Conservation (phyloP, 2,329 filamentous ascomycete species). For the Fusarium subtropicale region DNA sequence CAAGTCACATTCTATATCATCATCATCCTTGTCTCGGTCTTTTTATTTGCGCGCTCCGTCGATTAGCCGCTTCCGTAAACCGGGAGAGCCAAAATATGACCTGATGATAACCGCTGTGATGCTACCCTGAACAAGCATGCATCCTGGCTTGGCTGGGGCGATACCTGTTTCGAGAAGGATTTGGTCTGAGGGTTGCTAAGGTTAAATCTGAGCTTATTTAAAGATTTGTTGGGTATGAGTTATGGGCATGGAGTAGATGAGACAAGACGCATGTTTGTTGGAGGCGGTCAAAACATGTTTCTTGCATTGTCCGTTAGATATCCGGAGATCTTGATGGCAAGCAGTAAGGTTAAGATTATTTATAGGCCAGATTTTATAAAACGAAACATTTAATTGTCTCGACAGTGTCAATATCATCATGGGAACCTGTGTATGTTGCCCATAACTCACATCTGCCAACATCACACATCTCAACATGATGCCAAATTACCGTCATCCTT, state of each 20-base stretch:
- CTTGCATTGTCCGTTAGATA: neutral
- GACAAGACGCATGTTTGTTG: neutral
- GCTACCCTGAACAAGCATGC: neutral
- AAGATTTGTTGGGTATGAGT: neutral
- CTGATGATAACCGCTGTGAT: neutral
- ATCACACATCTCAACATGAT: neutral
- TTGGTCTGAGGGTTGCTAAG: neutral
- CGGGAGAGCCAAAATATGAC: neutral
- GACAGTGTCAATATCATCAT: no score
- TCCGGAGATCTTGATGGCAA: neutral
- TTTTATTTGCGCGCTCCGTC: neutral
- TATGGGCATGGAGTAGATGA: neutral
- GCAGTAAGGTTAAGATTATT: neutral
- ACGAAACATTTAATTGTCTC: neutral
- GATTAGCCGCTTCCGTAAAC: neutral
- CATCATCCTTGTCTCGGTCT: neutral
- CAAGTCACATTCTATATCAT: neutral
- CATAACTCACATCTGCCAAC: neutral
- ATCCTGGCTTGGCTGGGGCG: neutral
- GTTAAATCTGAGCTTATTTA: conserved; percentile 2
- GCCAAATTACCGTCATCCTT: neutral
- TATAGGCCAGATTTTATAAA: neutral
- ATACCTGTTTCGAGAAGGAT: neutral
- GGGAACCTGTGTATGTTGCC: no score
- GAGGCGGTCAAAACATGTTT: neutral